Evolutionary conservation across 805 yeast genomes (phyloP).

Genomic region (Hanseniaspora thailandica): DNA sequence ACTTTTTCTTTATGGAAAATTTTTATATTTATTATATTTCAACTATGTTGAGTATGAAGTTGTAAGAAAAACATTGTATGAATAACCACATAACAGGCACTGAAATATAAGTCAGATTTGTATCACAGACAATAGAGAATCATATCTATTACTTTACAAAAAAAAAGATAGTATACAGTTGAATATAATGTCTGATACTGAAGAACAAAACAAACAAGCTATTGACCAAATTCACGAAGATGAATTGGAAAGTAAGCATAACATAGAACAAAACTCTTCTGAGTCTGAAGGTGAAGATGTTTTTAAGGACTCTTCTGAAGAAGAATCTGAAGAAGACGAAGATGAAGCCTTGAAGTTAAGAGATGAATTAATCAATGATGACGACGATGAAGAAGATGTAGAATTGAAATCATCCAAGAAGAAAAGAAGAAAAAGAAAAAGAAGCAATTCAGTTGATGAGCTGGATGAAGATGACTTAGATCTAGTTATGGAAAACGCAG

Average conservation of each 20-base stretch:
- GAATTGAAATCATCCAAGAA: constrained; percentile 27
- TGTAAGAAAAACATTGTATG: no score
- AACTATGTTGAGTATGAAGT: not conserved
- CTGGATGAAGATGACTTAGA: constrained; percentile 94
- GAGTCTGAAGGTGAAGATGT: constrained; percentile 39
- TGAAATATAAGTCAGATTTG: no score
- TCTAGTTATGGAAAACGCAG: constrained; percentile 78
- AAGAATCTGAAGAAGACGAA: constrained; percentile 63
- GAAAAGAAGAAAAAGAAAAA: constrained; percentile 35
- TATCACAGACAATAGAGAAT: no score
- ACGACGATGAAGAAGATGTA: constrained; percentile 39
- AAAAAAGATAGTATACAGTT: no score
- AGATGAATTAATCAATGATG: constrained; percentile 91
- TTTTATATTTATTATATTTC: no score
- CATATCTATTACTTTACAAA: no score
- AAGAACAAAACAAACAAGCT: constrained; percentile 11
- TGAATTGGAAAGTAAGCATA: constrained; percentile 13
- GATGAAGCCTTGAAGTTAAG: constrained; percentile 74
- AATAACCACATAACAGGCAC: no score
- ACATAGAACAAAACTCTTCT: constrained; percentile 23
- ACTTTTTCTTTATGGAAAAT: not conserved
- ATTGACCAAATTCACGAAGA: constrained; percentile 14
- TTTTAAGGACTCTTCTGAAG: constrained; percentile 76
- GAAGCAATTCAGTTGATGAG: constrained; percentile 45
- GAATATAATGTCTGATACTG: not conserved